Base-by-base conservation (phyloP, 768 basidiomycete species). In the Holtermannia corniformis region DNA sequence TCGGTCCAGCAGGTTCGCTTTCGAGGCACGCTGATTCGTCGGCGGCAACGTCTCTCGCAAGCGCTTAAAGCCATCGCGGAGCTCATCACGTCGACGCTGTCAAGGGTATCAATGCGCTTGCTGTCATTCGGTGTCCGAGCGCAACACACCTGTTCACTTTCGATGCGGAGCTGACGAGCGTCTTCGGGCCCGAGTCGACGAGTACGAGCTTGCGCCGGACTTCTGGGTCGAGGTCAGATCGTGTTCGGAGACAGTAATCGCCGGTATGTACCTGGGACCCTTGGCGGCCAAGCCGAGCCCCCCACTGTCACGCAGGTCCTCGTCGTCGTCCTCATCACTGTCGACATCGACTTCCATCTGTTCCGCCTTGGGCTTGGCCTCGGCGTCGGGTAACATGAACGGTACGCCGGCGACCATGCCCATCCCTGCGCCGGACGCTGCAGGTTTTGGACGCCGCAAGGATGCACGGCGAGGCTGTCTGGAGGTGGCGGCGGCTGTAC, bases 11-110 rank as follows among this genome's bases (percentile, higher is more conserved):
- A 92, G 77, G 57, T 83, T 86, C 49, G 89, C 86, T 76, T 93
- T 93, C 80, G 85, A 87, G 10, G 86, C 83, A 78, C 90, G 87
- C 79, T 91, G 87, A 77, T 88, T 90, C 44, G 84, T 86, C 55
- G 83, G 78, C 24, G 90, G 90, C 62, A 93, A 82, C 51, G 83
- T 84, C 64, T 88, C 85, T 80, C 88, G 89, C 76, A 93, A 82
- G 54, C 85, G 81, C 63, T 83, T 81, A 75, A 92, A 93, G 55
- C 87, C 89, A 52, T 93, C 89, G 51, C 90, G 79, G 69, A 93
- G 85, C 75, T 93, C 90, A 64, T 92, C 88, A 37, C 90, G 82
- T 61, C 90, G 80, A 61, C 88, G 78, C 78, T 92, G 86, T 14
- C 21, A 45, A 13, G 14, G n/a, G 41, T 53, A 25, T 32, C n/a